Base-by-base conservation (phyloP, 2,329 filamentous ascomycete genomes). In the Xylaria arbuscula region DNA sequence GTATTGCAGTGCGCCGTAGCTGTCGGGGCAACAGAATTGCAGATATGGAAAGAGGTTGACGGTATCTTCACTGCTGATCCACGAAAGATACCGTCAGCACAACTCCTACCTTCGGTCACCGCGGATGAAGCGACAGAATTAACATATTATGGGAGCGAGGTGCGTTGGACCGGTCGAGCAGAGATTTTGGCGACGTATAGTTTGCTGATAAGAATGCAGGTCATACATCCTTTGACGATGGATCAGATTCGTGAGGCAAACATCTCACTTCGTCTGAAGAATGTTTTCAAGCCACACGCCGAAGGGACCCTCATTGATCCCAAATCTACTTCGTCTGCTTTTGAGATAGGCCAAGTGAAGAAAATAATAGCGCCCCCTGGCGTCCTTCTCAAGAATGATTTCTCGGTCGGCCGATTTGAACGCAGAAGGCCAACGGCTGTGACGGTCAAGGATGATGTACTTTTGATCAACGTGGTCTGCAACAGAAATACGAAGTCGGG, bases 171-270 rank as follows among this genome's bases (percentile, higher is more conserved):
- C 15, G 36, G 34, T 45, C 11, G 9, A 10, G 38, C 8, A 51
- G 19, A 40, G 38, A 10, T n/a, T 38, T 5, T n/a, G 17, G n/a
- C n/a, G 10, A n/a, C 36, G 34, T n/a, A 22, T 36, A 34, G 11
- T 47, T 61, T 62, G 47, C 69, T 75, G 42, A 75, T n/a, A 11
- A 17, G 17, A 17, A 60, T 28, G 10, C 59, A 93, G 79, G 92
- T 94, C 72, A 93, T 94, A 64, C 92, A 94, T 75, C 92, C 92
- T 32, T 90, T 93, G 77, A 94, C 92, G 71, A 93, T 94, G 90
- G 91, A 93, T 79, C 92, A 93, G 79, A 83, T 84, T 61, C 89
- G 90, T 60, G 87, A 89, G 66, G 88, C 88, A 8, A 78, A 75
- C 70, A 90, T 90, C 66, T 87, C 84, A 7, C 87, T 91, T 72